Percentiles rank a stretch among this genome's conserved stretches.
phyloP scores from a whole-genome alignment of 768 basidiomycete species.

The Hericium coralloides region DNA sequence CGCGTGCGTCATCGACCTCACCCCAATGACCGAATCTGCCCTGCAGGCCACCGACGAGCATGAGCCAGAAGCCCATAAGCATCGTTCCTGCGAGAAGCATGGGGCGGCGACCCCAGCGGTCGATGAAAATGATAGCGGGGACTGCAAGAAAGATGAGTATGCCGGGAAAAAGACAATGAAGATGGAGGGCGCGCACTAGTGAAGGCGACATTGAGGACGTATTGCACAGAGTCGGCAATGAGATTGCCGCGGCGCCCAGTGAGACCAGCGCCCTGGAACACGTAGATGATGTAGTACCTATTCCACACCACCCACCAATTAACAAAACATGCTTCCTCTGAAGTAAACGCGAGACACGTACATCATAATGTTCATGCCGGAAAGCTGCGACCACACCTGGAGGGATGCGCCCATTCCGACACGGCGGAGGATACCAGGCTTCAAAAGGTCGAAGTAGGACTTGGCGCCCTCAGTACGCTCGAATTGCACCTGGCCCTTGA shows the following conservation, averaged over 20 bases:
- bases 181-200: constrained; percentile 13
- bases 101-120: constrained; percentile 72
- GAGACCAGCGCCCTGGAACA: constrained; percentile 72
- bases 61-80: constrained; percentile 70
- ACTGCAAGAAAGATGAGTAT: constrained; percentile 10
- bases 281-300: constrained; percentile 48
- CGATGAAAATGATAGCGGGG: constrained; percentile 54
- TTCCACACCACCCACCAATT: too few relatives aligned
- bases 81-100: constrained; percentile 59
- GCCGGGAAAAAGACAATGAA: background rate
- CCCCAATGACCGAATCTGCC: background rate
- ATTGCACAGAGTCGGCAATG: constrained; percentile 64
- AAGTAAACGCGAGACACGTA: too few relatives aligned
- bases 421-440: constrained; percentile 58
- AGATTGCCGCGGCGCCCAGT: constrained; percentile 66
- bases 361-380: constrained; percentile 82
- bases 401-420: constrained; percentile 61
- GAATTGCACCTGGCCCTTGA: constrained; percentile 43
- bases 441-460: constrained; percentile 57
- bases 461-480: constrained; percentile 67
- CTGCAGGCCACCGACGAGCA: constrained; percentile 36
- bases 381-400: constrained; percentile 76
- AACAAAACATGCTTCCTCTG: too few relatives aligned
- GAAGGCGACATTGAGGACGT: constrained; percentile 32
- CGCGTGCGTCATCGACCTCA: constrained; percentile 7